A percentile compares a stretch with the other conserved stretches of the same genome.
Evolutionary conservation across 352 stramenopile genomes (phyloP).

Genomic region (Phytophthora pinifolia): DNA sequence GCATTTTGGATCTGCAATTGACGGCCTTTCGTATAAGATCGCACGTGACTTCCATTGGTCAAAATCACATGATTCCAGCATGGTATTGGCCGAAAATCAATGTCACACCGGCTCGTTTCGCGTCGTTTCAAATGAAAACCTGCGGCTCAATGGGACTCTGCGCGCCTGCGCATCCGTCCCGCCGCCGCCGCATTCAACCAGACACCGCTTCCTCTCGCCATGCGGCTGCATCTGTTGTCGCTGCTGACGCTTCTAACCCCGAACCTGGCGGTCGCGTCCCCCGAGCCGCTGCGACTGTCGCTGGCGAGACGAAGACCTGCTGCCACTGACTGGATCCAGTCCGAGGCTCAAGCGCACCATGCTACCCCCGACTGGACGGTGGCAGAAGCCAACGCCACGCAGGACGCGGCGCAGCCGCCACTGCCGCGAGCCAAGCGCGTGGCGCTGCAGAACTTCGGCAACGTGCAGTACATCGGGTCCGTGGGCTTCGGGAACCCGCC

Average conservation of each 20-base stretch:
- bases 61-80: too few species aligned
- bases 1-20: too few species aligned
- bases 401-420: conserved; percentile 20
- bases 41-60: too few species aligned
- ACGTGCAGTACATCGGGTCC: conserved; percentile 80
- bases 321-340: conserved; percentile 24
- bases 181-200: conserved; percentile 16
- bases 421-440: conserved; percentile 49
- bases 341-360: conserved; percentile 10
- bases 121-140: conserved; percentile 31
- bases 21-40: too few species aligned
- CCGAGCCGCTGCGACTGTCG: conserved; percentile 18
- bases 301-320: conserved; percentile 19
- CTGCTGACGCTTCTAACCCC: not conserved
- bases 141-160: conserved; percentile 27
- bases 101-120: not conserved
- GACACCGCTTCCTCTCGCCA: conserved; percentile 4
- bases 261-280: not conserved
- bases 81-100: conserved; percentile 13
- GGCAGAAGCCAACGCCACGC: conserved; percentile 9
- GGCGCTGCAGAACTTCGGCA: conserved; percentile 78
- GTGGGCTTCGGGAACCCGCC: conserved; percentile 73
- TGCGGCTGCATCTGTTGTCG: conserved; percentile 16
- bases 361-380: conserved; percentile 6
- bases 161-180: not conserved